phyloP scores from a whole-genome alignment of 2,329 filamentous ascomycete species.

The Alternaria sp. region DNA sequence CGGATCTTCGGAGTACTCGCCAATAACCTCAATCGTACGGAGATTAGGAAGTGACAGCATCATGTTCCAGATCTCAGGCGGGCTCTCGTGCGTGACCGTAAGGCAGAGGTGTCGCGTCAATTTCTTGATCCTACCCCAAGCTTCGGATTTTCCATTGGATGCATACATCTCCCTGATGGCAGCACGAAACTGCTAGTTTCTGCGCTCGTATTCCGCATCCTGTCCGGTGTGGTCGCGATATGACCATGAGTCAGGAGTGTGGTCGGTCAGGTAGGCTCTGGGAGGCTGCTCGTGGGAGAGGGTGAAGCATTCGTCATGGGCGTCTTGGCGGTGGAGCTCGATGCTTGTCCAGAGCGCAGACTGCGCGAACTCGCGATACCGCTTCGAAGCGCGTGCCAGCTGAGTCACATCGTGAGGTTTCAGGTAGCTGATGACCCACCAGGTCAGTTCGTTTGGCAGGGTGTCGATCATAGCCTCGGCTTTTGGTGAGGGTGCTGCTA shows the following conservation, averaged over 20 bases:
- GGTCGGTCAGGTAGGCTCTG: not conserved
- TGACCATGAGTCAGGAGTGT: no score
- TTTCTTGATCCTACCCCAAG: not conserved
- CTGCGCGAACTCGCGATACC: not conserved
- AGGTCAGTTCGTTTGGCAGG: conserved; percentile 2
- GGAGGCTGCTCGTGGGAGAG: not conserved
- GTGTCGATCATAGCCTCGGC: not conserved
- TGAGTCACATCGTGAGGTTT: conserved; percentile 3
- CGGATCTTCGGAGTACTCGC: not conserved
- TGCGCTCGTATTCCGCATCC: not conserved
- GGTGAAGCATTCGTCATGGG: not conserved
- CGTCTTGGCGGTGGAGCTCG: conserved; percentile 2
- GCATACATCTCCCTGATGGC: not conserved
- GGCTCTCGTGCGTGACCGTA: not conserved
- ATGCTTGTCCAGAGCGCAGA: conserved; percentile 1
- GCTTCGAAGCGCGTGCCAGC: conserved; percentile 6
- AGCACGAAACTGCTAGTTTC: not conserved
- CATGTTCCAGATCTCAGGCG: not conserved
- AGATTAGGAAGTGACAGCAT: not conserved
- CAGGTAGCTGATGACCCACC: not conserved
- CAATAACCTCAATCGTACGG: not conserved
- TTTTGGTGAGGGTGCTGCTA: not conserved
- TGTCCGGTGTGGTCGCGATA: no score
- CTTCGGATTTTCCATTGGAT: not conserved
- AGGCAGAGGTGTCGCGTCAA: not conserved